phyloP scores from a whole-genome alignment of 2,329 filamentous ascomycete species.

The Phyllosticta citriasiana region DNA sequence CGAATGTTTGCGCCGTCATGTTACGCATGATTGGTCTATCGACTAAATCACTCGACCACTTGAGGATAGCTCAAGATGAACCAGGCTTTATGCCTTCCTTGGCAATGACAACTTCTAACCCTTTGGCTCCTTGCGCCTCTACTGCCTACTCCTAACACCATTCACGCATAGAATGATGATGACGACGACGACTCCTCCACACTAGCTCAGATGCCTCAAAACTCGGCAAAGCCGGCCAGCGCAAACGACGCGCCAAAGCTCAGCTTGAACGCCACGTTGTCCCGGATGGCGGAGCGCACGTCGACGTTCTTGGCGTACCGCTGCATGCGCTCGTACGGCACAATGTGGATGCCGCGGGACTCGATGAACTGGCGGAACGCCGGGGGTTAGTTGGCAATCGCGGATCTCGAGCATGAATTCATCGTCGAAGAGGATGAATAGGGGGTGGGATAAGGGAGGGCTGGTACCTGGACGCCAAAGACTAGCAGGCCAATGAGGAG shows the following conservation, averaged over 20 bases:
- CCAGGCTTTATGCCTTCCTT: no score
- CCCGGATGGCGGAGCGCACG: slow-evolving; percentile 42
- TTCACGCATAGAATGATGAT: background rate
- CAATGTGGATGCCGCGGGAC: slow-evolving; percentile 40
- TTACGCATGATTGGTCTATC: no score
- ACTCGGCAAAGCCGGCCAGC: slow-evolving; percentile 54
- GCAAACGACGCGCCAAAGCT: slow-evolving; percentile 66
- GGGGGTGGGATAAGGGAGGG: slow-evolving; percentile 2
- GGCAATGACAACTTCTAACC: no score
- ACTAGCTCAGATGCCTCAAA: slow-evolving; percentile 27
- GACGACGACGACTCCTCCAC: no score
- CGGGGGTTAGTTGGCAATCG: background rate
- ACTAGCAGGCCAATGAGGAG: slow-evolving; percentile 56
- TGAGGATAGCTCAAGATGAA: no score
- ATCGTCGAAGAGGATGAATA: background rate
- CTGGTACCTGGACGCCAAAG: slow-evolving; percentile 51
- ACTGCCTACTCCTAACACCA: no score
- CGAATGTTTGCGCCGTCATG: no score
- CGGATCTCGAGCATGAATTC: background rate
- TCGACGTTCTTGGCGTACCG: slow-evolving; percentile 42
- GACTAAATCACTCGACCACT: no score
- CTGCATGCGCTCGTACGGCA: slow-evolving; percentile 40
- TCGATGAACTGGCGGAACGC: slow-evolving; percentile 34
- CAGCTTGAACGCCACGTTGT: slow-evolving; percentile 54
- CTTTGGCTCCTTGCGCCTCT: no score